Conservation (phyloP, 208 protist species). For the Entamoeba moshkovskii region DNA sequence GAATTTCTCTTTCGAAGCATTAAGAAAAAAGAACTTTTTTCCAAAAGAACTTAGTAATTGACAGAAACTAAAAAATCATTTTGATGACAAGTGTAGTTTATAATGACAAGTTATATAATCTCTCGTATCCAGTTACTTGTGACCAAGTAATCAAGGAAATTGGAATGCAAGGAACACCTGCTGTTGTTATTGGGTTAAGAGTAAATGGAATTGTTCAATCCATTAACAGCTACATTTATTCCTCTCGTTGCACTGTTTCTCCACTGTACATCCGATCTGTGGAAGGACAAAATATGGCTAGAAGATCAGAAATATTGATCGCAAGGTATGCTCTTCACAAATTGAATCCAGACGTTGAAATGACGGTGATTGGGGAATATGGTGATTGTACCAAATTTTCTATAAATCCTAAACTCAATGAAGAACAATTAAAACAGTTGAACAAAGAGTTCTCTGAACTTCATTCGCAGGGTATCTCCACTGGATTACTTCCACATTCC, state of each 20-base stretch:
- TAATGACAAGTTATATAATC: neutral
- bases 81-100: neutral
- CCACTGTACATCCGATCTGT: neutral
- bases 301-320: neutral
- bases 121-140: neutral
- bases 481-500: neutral
- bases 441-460: neutral
- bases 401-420: neutral
- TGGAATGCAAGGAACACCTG: neutral
- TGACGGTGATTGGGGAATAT: neutral
- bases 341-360: neutral
- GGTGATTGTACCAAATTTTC: neutral
- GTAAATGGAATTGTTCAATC: neutral
- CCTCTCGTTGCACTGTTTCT: neutral
- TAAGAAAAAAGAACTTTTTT: too few relatives aligned
- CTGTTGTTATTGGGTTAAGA: neutral
- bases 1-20: too few relatives aligned
- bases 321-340: neutral
- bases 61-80: too few relatives aligned
- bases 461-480: neutral
- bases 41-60: too few relatives aligned
- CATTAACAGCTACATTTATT: neutral
- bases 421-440: neutral
- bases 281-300: neutral
- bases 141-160: neutral